A percentile compares a stretch with the other conserved stretches of the same genome.
phyloP scores from a whole-genome alignment of 2,329 filamentous ascomycete species.

The Conoideocrella luteorostrata region DNA sequence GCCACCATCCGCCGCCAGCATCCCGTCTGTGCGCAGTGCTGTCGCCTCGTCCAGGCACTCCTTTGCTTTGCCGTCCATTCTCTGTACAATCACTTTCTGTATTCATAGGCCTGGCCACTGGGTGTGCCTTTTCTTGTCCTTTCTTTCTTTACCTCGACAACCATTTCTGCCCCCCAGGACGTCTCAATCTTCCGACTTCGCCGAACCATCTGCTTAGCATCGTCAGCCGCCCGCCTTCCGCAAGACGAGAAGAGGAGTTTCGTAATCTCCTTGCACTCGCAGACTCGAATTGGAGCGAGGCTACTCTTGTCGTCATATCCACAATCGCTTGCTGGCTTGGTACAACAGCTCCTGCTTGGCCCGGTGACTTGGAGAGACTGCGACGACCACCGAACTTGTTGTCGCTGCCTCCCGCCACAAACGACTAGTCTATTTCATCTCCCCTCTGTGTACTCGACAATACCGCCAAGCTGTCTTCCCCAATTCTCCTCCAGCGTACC shows the following conservation, averaged over 20 bases:
- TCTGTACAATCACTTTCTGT: conserved; percentile 6
- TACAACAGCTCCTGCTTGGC: too few relatives aligned
- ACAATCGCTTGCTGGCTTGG: too few relatives aligned
- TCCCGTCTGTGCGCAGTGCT: conserved; percentile 4
- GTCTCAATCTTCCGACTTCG: conserved; percentile 4
- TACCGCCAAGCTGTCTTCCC: conserved; percentile 95
- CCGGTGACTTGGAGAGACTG: conserved; percentile 5
- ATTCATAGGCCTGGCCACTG: conserved; percentile 6
- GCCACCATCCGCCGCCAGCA: conserved; percentile 4
- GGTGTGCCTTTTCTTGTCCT: conserved; percentile 1
- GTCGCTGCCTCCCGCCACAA: conserved; percentile 9
- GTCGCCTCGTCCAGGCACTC: conserved; percentile 5
- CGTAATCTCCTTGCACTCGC: not conserved
- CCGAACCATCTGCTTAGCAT: conserved; percentile 1
- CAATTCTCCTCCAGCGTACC: conserved; percentile 78
- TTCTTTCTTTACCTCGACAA: conserved; percentile 1
- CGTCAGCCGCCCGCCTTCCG: not conserved
- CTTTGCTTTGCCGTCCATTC: not conserved
- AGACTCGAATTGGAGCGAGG: not conserved
- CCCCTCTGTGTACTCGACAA: conserved; percentile 35
- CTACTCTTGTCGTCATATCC: conserved; percentile 1
- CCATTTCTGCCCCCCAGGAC: not conserved
- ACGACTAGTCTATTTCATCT: conserved; percentile 7
- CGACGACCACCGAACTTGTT: conserved; percentile 5
- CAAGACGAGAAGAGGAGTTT: not conserved